phyloP scores from a whole-genome alignment of 305 asterid species.

The Fraxinus xanthoxyloides region DNA sequence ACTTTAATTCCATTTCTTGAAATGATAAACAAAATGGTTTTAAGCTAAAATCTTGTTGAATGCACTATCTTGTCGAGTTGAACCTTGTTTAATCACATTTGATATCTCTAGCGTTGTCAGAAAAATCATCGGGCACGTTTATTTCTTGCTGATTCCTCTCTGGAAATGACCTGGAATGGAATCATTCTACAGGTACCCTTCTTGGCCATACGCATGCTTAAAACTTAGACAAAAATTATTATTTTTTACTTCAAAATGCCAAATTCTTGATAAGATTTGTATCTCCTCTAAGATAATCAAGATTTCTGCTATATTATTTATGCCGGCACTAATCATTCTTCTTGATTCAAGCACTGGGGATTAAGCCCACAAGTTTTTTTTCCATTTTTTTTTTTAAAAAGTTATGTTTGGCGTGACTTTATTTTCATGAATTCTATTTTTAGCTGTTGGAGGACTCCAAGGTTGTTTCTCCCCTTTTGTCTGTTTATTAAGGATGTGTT shows the following conservation, averaged over 20 bases:
- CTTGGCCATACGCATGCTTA: slow-evolving; percentile 7
- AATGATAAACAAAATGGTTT: background rate
- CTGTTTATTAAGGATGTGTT: too few relatives aligned
- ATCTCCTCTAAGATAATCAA: slow-evolving; percentile 22
- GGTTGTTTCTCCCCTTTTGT: slow-evolving; percentile 21
- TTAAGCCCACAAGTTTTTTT: slow-evolving; percentile 4
- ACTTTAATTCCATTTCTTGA: background rate
- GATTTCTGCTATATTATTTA: slow-evolving; percentile 17
- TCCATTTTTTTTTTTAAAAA: background rate
- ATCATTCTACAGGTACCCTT: background rate
- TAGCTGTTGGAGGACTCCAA: slow-evolving; percentile 14
- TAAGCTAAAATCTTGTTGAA: background rate
- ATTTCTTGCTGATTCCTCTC: background rate
- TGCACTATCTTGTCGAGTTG: background rate
- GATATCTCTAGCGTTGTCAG: background rate
- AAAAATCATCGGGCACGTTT: background rate
- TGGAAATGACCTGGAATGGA: background rate
- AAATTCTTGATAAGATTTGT: slow-evolving; percentile 25
- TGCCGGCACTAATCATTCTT: slow-evolving; percentile 5
- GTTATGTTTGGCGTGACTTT: background rate
- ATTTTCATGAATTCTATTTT: background rate
- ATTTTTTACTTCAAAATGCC: slow-evolving; percentile 1
- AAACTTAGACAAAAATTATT: background rate
- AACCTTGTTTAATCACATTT: background rate
- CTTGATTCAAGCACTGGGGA: slow-evolving; percentile 9